Conservation (phyloP, 2,329 filamentous ascomycete species). For the Lasiodiplodia sp. region DNA sequence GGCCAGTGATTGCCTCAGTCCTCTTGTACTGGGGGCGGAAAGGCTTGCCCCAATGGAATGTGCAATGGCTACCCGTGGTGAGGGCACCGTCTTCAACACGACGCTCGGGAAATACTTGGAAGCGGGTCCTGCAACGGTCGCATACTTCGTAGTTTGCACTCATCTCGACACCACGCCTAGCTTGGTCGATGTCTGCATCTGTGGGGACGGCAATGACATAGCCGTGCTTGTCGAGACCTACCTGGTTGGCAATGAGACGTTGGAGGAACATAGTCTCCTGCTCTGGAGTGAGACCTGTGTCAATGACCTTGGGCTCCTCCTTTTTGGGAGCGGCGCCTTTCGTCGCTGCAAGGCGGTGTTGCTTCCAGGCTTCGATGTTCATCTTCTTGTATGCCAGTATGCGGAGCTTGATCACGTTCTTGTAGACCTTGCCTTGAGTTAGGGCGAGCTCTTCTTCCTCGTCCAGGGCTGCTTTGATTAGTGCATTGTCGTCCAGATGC, state of each 20-base stretch:
- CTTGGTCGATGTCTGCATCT: slow-evolving; percentile 69
- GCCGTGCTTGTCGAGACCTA: slow-evolving; percentile 70
- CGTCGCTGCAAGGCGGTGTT: slow-evolving; percentile 55
- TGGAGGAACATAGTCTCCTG: slow-evolving; percentile 74
- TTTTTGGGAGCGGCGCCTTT: slow-evolving; percentile 39
- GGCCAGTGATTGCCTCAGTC: slow-evolving; percentile 54
- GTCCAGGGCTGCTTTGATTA: slow-evolving; percentile 74
- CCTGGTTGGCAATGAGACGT: slow-evolving; percentile 69
- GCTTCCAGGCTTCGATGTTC: slow-evolving; percentile 73
- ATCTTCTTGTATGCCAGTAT: slow-evolving; percentile 81
- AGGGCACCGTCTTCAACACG: slow-evolving; percentile 75
- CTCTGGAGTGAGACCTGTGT: slow-evolving; percentile 71
- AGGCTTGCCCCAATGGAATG: slow-evolving; percentile 78
- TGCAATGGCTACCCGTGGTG: slow-evolving; percentile 78
- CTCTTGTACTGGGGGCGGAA: slow-evolving; percentile 63
- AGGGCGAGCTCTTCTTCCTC: slow-evolving; percentile 79
- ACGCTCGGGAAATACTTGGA: slow-evolving; percentile 90
- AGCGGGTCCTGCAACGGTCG: slow-evolving; percentile 83
- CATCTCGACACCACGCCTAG: slow-evolving; percentile 69
- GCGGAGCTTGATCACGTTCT: slow-evolving; percentile 82
- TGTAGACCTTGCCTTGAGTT: slow-evolving; percentile 74
- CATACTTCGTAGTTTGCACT: slow-evolving; percentile 85
- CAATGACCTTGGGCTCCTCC: slow-evolving; percentile 59
- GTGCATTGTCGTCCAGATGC: slow-evolving; percentile 67
- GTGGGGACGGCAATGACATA: slow-evolving; percentile 77